Base-by-base conservation (phyloP, 2,329 filamentous ascomycete genomes). In the Blastomyces gilchristii region DNA sequence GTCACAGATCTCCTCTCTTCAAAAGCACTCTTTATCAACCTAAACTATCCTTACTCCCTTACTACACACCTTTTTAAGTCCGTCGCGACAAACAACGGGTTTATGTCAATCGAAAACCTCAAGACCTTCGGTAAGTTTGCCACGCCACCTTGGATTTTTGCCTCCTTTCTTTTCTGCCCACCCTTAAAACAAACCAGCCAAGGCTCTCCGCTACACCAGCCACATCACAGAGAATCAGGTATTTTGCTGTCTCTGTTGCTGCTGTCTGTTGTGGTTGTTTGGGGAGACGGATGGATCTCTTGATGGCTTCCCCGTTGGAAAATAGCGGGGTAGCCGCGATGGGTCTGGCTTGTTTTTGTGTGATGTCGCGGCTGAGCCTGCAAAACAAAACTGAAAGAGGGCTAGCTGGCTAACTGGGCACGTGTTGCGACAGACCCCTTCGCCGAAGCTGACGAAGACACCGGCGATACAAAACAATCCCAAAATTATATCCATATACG, bases 401-500 rank as follows among this genome's bases (percentile, higher is more conserved):
- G 49, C 22, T 28, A 37, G 52, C 2, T 53, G 11, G 31, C 63
- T 63, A 59, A 64, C 63, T 73, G 71, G 66, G 60, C 68, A 65
- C 64, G 62, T 60, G 41, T 61, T 67, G 72, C 61, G 67, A 72
- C 76, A 97, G 94, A 99, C 88, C 94, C 94, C 89, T 99, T 99
- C 91, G 94, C 94, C 88, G 94, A 97, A 90, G 94, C 92, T 87
- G 94, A 97, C 90, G 93, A 97, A 88, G 92, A 96, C 80, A 91
- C 89, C 80, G 92, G 91, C 84, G 90, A 96, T 82, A 88, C 87
- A 78, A 94, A 94, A 82, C 89, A 94, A 84, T 87, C 89, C 78
- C 90, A 96, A 82, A 95, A 96, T 81, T 96, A 97, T 80, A 96
- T 97, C 79, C 94, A 97, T 83, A 97, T 99, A 81, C 92, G 94